A percentile compares a stretch with the other conserved stretches of the same genome.
phyloP scores from a whole-genome alignment of 352 stramenopile genomes.

The Globisporangium nunn region DNA sequence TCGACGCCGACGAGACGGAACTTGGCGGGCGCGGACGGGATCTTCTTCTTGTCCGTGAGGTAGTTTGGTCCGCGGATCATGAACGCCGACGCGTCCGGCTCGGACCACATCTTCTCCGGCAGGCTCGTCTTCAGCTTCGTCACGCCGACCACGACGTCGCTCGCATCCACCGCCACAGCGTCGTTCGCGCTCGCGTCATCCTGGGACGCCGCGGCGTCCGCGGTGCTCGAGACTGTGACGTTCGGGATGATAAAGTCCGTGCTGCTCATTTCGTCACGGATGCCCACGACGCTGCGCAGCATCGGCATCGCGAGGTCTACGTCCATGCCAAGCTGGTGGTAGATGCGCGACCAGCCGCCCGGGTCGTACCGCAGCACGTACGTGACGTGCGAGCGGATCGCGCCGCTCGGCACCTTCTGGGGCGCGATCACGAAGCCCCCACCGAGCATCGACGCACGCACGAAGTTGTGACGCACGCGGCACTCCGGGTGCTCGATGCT shows the following conservation, averaged over 20 bases:
- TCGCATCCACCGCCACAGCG: constrained; percentile 38
- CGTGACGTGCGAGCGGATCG: constrained; percentile 74
- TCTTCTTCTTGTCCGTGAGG: constrained; percentile 86
- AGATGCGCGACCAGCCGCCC: constrained; percentile 73
- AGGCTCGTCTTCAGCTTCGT: constrained; percentile 62
- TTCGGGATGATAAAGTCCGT: constrained; percentile 84
- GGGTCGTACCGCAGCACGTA: constrained; percentile 82
- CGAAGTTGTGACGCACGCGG: constrained; percentile 81
- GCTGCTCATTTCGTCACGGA: constrained; percentile 80
- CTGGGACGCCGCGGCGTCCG: neutral
- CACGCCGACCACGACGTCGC: constrained; percentile 56
- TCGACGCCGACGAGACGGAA: constrained; percentile 82
- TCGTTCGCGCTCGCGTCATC: neutral
- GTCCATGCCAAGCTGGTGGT: constrained; percentile 87
- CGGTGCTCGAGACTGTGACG: constrained; percentile 45
- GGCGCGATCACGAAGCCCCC: constrained; percentile 83
- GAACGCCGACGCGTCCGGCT: constrained; percentile 77
- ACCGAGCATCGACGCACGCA: constrained; percentile 70
- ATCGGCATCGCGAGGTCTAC: constrained; percentile 82
- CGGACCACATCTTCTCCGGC: constrained; percentile 78
- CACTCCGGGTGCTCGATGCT: constrained; percentile 82
- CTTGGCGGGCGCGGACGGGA: constrained; percentile 52
- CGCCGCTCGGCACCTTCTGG: constrained; percentile 67
- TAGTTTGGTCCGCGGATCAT: constrained; percentile 87
- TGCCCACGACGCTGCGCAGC: constrained; percentile 77